Evolutionary conservation across 1,284 basidiomycete genomes (phyloP), one percentile per base, ranked within the genome.

Genomic region (Agaricales sp.): DNA sequence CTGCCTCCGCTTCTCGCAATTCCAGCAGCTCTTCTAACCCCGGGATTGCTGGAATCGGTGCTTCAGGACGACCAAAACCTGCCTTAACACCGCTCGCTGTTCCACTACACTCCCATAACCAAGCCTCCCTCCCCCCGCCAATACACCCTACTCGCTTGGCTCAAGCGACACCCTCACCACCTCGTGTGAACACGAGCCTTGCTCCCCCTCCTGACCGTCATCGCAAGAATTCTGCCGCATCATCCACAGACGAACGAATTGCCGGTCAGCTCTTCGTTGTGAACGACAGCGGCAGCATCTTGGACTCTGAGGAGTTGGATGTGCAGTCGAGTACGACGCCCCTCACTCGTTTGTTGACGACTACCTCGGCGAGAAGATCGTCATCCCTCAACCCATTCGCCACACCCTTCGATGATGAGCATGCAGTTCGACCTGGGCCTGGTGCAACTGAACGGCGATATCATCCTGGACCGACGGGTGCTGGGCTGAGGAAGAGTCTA

Each of bases 371-470:
- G 43, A 67, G 67, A 52, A 61, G 67, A 54, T 65, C 68, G 41
- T 65, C 69, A 21, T 50, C 54, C 45, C 60, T 68, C 45, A 64
- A 80, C 59, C 85, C 85, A 44, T 88, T 87, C 59, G 71, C 75
- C 50, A 86, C 84, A 50, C 85, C 86, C 11, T 88, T 87, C 64
- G 86, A 88, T 61, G 85, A 87, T 58, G 78, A 83, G 58, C 69
- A 70, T 50, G 57, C 60, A 44, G 66, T 73, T 48, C 60, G 63
- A 30, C 55, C 58, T 16, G 58, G 64, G n/a, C 54, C 55, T 2
- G 51, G 57, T 19, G 39, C 56, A 20, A 51, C 54, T 45, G 52
- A 62, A 45, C 62, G 68, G 54, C 19, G 18, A n/a, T 41, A 16
- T 20, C 39, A 41, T 41, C 18, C 39, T 41, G 39, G 39, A 20